Evolutionary conservation across 495 filamentous ascomycete species (phyloP).

Genomic region (Penicillium dipodomyicola): DNA sequence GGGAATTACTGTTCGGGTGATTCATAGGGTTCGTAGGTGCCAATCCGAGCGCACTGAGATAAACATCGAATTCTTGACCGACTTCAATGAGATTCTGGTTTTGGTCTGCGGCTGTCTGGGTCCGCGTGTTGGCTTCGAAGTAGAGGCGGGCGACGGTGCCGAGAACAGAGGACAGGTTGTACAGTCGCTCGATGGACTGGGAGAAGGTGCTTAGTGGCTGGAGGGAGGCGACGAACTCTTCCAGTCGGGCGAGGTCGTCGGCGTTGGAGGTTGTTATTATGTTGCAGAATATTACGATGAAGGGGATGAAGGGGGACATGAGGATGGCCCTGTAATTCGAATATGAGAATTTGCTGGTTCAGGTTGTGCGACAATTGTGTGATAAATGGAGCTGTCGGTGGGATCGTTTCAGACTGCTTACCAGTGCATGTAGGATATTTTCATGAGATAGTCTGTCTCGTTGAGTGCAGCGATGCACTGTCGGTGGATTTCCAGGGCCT

Average conservation of each 20-base stretch:
- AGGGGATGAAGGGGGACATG: conserved; percentile 64
- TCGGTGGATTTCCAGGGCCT: conserved; percentile 53
- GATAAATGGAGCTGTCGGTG: neutral
- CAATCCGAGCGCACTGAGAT: conserved; percentile 61
- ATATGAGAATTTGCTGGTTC: conserved; percentile 5
- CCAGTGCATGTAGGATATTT: conserved; percentile 63
- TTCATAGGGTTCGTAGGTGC: conserved; percentile 40
- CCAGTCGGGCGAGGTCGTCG: conserved; percentile 51
- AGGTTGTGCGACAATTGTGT: neutral
- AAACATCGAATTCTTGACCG: conserved; percentile 62
- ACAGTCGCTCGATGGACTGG: conserved; percentile 56
- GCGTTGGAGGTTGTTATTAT: conserved; percentile 49
- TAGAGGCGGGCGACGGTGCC: conserved; percentile 61
- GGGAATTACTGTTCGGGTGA: neutral
- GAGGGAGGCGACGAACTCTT: conserved; percentile 57
- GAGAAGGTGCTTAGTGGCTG: conserved; percentile 50
- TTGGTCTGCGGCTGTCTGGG: conserved; percentile 39
- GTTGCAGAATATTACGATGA: conserved; percentile 70
- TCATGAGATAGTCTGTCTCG: conserved; percentile 41
- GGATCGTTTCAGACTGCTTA: conserved; percentile 27
- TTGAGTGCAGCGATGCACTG: conserved; percentile 49
- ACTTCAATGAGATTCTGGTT: conserved; percentile 48
- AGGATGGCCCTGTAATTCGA: conserved; percentile 54
- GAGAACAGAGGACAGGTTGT: conserved; percentile 60
- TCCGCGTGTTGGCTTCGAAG: conserved; percentile 55